Evolutionary conservation across 169 alveolate species (phyloP).

Genomic region (Miamiensis avidus): DNA sequence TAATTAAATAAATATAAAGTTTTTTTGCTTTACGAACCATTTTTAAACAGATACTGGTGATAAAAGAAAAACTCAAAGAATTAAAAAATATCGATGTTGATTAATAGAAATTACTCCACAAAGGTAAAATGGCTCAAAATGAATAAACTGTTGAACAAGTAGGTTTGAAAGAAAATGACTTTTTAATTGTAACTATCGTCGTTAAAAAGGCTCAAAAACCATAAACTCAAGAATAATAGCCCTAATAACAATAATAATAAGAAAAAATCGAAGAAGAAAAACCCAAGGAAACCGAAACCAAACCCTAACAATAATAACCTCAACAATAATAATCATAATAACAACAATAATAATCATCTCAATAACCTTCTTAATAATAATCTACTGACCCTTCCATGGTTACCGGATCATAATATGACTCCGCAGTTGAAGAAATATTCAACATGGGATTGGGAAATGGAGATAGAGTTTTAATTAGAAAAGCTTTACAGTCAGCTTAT

Average conservation of each 20-base stretch:
- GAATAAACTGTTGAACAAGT: slow-evolving; percentile 49
- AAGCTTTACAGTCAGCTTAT: slow-evolving; percentile 95
- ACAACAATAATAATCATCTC: slow-evolving; percentile 18
- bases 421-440: slow-evolving; percentile 81
- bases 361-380: slow-evolving; percentile 27
- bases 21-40: no score
- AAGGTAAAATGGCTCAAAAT: slow-evolving; percentile 60
- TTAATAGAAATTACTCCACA: slow-evolving; percentile 55
- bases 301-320: slow-evolving; percentile 18
- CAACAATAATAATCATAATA: slow-evolving; percentile 10
- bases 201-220: slow-evolving; percentile 46
- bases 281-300: neutral
- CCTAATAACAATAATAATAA: neutral
- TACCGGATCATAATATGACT: slow-evolving; percentile 79
- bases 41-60: neutral
- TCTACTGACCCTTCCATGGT: slow-evolving; percentile 48
- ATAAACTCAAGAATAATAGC: no score
- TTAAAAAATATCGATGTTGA: slow-evolving; percentile 12
- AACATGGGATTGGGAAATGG: slow-evolving; percentile 90
- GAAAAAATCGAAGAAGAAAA: slow-evolving; percentile 6
- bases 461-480: slow-evolving; percentile 75
- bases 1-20: no score
- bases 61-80: neutral
- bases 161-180: slow-evolving; percentile 62
- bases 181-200: slow-evolving; percentile 56